These are phyloP conservation scores for Porphyrellus cyaneotinctus DNA, from an alignment of 768 basidiomycete genomes.

Conservation along the genomic window DNA sequence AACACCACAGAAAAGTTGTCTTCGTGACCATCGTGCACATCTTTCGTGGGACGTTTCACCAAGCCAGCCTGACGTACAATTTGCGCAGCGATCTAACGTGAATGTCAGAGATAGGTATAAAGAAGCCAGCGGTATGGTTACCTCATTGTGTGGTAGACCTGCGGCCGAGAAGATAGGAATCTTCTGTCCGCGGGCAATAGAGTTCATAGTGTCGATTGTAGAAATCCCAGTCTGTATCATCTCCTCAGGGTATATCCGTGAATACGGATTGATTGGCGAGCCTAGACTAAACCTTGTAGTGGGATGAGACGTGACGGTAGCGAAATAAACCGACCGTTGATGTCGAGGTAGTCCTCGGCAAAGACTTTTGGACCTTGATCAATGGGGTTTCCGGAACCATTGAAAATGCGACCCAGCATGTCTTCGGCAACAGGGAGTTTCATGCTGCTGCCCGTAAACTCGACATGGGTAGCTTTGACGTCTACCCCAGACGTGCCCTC, in stretches of 20 bases:
- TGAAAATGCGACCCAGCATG: conserved; percentile 99
- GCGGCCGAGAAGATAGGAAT: conserved; percentile 99
- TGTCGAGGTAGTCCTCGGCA: conserved; percentile 98
- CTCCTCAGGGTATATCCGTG: conserved; percentile 99
- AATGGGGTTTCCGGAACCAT: conserved; percentile 96
- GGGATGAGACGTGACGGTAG: background rate
- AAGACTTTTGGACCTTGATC: conserved; percentile 99
- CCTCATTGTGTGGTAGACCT: conserved; percentile 98
- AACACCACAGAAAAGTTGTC: conserved; percentile 99
- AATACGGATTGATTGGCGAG: conserved; percentile 96
- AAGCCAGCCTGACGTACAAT: conserved; percentile 99
- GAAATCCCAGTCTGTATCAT: conserved; percentile 99
- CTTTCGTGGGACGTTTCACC: conserved; percentile 94
- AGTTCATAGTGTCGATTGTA: conserved; percentile 97
- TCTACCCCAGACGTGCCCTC: conserved; percentile 98
- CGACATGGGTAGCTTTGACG: conserved; percentile 95
- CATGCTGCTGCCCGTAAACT: conserved; percentile 98
- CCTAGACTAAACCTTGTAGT: conserved; percentile 45
- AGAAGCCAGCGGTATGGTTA: conserved; percentile 31
- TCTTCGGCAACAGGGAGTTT: conserved; percentile 98
- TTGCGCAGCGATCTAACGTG: conserved; percentile 90
- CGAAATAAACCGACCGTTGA: conserved; percentile 72
- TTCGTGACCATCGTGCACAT: conserved; percentile 97
- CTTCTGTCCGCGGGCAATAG: conserved; percentile 99
- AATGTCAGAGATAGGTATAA: conserved; percentile 21